phyloP scores from a whole-genome alignment of 73 alveolate species.

The Effrenium voratum region DNA sequence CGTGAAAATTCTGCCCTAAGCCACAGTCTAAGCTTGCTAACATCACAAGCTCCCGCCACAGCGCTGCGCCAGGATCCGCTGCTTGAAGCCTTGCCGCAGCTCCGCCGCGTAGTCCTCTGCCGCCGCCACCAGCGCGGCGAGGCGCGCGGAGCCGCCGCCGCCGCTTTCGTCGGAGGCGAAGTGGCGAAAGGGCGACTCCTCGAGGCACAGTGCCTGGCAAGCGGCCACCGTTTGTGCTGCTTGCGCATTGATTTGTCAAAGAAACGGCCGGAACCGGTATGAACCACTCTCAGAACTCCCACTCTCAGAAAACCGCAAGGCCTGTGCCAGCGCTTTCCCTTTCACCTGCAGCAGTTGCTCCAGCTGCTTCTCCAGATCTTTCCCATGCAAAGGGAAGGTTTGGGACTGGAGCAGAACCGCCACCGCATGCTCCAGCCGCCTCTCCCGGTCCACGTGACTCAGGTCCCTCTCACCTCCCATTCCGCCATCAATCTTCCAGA shows the following conservation, averaged over 20 bases:
- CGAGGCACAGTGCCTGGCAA: too few relatives aligned
- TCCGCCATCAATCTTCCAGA: too few relatives aligned
- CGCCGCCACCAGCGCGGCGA: background rate
- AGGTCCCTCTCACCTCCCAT: too few relatives aligned
- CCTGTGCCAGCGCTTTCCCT: slow-evolving; percentile 19
- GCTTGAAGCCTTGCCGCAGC: background rate
- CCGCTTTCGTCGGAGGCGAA: too few relatives aligned
- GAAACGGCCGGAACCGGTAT: too few relatives aligned
- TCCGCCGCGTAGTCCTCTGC: slow-evolving; percentile 9
- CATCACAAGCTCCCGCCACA: too few relatives aligned
- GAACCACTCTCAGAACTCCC: background rate
- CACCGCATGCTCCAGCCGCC: background rate
- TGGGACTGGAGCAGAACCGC: slow-evolving; percentile 38
- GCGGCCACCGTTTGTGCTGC: too few relatives aligned
- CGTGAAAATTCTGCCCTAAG: background rate
- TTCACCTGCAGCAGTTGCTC: background rate
- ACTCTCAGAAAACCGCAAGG: background rate
- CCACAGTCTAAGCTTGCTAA: too few relatives aligned
- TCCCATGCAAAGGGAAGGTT: background rate
- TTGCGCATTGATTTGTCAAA: too few relatives aligned
- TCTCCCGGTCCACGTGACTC: slow-evolving; percentile 24
- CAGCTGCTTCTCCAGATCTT: background rate
- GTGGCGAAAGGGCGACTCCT: too few relatives aligned
- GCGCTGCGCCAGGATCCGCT: background rate
- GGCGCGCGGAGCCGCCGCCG: too few relatives aligned